Evolutionary conservation across 495 filamentous ascomycete species (phyloP).

Genomic region (Parathielavia appendiculata): DNA sequence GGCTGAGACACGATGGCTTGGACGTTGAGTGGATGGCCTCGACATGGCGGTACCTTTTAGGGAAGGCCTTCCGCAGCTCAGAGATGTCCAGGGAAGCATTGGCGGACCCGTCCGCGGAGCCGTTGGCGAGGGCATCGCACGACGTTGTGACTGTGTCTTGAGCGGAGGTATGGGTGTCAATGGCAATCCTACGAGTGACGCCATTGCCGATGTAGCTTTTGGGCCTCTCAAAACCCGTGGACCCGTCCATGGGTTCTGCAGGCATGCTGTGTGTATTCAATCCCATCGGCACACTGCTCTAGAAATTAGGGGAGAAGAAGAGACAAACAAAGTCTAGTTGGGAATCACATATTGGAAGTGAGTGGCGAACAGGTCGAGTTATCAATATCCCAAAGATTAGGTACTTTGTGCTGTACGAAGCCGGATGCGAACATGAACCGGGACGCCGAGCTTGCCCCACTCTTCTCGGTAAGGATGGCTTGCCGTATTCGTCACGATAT

Average conservation of each 20-base stretch:
- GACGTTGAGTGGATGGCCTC: conserved; percentile 71
- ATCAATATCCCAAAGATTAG: too few relatives aligned
- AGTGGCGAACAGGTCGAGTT: background rate
- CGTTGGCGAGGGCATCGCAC: background rate
- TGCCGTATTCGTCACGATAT: too few relatives aligned
- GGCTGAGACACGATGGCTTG: conserved; percentile 75
- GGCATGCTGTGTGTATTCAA: conserved; percentile 1
- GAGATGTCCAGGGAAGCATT: conserved; percentile 6
- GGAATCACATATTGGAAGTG: too few relatives aligned
- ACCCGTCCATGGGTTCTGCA: conserved; percentile 1
- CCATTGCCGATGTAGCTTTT: conserved; percentile 20
- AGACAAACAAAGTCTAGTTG: too few relatives aligned
- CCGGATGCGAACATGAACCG: too few relatives aligned
- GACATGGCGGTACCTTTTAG: conserved; percentile 77
- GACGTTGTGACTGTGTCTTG: background rate
- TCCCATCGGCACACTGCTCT: background rate
- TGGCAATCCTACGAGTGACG: conserved; percentile 16
- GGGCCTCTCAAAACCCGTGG: conserved; percentile 6
- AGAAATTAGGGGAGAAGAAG: background rate
- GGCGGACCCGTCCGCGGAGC: conserved; percentile 8
- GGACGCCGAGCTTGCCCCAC: too few relatives aligned
- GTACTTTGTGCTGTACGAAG: too few relatives aligned
- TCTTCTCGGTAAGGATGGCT: too few relatives aligned
- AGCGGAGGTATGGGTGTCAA: background rate
- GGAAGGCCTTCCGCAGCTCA: conserved; percentile 23